Percentiles rank a stretch among this genome's conserved stretches.
Evolutionary conservation across 1,139 yeast genomes (phyloP).

Genomic region (Geotrichum candidum): DNA sequence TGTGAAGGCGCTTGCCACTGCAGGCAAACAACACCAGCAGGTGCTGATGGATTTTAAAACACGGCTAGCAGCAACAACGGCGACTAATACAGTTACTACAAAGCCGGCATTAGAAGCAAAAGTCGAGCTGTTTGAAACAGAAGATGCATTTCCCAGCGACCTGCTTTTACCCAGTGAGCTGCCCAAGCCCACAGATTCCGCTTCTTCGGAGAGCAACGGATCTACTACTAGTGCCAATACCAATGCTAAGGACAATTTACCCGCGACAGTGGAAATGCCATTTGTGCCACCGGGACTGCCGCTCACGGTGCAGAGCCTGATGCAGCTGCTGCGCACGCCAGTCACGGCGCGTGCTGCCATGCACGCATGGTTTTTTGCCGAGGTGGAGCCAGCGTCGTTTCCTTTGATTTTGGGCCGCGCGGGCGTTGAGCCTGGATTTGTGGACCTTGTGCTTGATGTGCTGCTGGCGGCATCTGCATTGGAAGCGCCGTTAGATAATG

Average conservation of each 20-base stretch:
- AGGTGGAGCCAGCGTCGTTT: constrained; percentile 27
- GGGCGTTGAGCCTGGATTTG: constrained; percentile 54
- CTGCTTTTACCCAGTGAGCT: not conserved
- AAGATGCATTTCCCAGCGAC: constrained; percentile 4
- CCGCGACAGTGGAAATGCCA: not conserved
- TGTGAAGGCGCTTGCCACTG: constrained; percentile 28
- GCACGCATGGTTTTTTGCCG: constrained; percentile 40
- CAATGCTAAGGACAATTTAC: not conserved
- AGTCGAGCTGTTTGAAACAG: constrained; percentile 19
- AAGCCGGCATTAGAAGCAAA: constrained; percentile 20
- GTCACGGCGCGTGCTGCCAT: constrained; percentile 31
- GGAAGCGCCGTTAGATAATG: constrained; percentile 11
- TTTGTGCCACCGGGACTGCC: constrained; percentile 19
- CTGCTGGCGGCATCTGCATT: constrained; percentile 22
- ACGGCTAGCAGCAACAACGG: constrained; percentile 27
- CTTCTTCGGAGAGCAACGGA: not conserved
- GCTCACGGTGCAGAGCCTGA: constrained; percentile 24
- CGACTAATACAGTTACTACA: constrained; percentile 12
- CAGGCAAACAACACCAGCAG: not conserved
- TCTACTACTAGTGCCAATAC: too few species aligned
- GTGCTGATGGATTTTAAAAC: not conserved
- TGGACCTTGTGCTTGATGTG: constrained; percentile 50
- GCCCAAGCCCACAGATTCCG: not conserved
- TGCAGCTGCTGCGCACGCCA: constrained; percentile 24
- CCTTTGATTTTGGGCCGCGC: constrained; percentile 39